Evolutionary conservation across 1,139 yeast species (phyloP).

Genomic region (Blastobotrys elegans): DNA sequence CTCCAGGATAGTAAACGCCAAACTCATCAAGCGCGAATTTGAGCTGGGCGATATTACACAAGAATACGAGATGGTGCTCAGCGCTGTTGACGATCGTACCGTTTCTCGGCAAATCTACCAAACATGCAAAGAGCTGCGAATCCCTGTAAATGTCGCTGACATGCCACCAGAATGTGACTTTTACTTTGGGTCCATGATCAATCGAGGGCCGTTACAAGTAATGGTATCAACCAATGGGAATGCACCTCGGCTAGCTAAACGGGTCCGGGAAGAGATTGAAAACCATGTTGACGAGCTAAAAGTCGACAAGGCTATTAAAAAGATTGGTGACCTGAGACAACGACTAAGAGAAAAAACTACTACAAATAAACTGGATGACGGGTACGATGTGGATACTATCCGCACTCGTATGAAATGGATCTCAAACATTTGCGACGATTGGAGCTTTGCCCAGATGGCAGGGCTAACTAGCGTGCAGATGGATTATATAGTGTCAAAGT

Average conservation of each 20-base stretch:
- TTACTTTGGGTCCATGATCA: constrained; percentile 76
- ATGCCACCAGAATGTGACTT: constrained; percentile 80
- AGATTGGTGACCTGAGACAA: constrained; percentile 55
- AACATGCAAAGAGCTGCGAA: constrained; percentile 45
- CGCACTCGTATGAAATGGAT: constrained; percentile 72
- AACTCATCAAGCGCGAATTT: constrained; percentile 2
- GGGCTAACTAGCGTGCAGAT: constrained; percentile 26
- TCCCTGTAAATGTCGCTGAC: constrained; percentile 82
- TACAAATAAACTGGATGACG: constrained; percentile 37
- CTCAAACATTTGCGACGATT: constrained; percentile 57
- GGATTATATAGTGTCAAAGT: constrained; percentile 25
- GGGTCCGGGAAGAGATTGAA: constrained; percentile 58
- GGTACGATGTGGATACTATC: constrained; percentile 43
- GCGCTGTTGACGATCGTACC: constrained; percentile 71
- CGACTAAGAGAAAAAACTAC: constrained; percentile 42
- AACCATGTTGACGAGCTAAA: constrained; percentile 34
- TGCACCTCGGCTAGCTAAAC: constrained; percentile 68
- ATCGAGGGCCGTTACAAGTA: constrained; percentile 71
- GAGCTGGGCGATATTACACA: constrained; percentile 20
- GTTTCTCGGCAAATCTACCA: constrained; percentile 56
- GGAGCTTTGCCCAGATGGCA: constrained; percentile 59
- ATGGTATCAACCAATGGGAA: constrained; percentile 84
- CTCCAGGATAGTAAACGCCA: constrained; percentile 27
- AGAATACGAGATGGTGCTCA: constrained; percentile 58
- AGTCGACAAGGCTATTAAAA: constrained; percentile 51